phyloP scores from a whole-genome alignment of 1,284 basidiomycete species.

The Ceratobasidium sp. region DNA sequence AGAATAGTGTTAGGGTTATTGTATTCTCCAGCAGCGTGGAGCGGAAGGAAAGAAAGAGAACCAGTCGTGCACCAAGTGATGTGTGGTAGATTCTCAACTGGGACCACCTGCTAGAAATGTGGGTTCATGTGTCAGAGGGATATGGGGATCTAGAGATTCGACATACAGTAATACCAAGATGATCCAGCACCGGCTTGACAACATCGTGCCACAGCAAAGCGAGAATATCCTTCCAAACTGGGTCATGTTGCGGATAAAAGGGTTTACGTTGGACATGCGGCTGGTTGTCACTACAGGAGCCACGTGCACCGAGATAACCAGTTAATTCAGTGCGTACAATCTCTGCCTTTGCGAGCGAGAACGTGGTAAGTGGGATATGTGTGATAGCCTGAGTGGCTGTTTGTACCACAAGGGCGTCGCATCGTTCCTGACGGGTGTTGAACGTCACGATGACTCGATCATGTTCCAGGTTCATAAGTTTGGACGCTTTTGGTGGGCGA shows the following conservation, averaged over 20 bases:
- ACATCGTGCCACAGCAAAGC: not conserved
- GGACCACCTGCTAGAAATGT: too few species aligned
- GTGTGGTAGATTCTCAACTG: not conserved
- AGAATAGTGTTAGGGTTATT: not conserved
- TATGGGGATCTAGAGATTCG: too few species aligned
- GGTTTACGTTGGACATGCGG: too few species aligned
- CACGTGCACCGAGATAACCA: not conserved
- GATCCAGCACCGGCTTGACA: not conserved
- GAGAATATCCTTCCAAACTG: not conserved
- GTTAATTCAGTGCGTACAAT: not conserved
- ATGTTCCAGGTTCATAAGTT: not conserved
- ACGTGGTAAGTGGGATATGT: not conserved
- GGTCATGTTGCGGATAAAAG: too few species aligned
- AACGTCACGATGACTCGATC: not conserved
- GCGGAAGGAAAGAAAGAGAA: not conserved
- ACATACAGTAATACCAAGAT: not conserved
- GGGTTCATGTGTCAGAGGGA: too few species aligned
- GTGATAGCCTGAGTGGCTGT: not conserved
- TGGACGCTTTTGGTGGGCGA: not conserved
- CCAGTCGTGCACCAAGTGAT: not conserved
- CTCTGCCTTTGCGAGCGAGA: too few species aligned
- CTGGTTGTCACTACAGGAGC: too few species aligned
- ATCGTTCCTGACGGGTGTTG: not conserved
- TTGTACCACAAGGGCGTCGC: not conserved
- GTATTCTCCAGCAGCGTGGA: not conserved